Evolutionary conservation across 768 basidiomycete genomes (phyloP).

Genomic region (Hygrophoropsis aurantiaca): DNA sequence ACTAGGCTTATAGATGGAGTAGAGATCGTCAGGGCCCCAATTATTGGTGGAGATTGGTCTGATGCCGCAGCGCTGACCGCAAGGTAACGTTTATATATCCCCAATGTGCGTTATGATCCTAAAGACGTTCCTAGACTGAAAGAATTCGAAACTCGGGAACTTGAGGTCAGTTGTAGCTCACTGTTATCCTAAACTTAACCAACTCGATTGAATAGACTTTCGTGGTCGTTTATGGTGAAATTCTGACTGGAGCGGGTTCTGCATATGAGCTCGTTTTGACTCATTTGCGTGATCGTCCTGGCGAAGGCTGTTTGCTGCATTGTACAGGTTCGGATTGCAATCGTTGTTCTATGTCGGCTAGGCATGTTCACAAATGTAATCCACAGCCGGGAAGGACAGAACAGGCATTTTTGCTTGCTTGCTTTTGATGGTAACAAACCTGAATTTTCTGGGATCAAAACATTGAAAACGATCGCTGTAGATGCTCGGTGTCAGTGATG

Average conservation of each 20-base stretch:
- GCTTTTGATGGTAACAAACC: conserved; percentile 28
- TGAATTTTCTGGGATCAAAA: neutral
- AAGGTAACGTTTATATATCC: conserved; percentile 12
- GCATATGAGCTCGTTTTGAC: conserved; percentile 35
- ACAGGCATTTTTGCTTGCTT: conserved; percentile 40
- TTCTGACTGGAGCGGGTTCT: conserved; percentile 30
- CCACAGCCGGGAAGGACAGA: conserved; percentile 43
- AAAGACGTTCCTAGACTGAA: conserved; percentile 25
- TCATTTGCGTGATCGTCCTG: conserved; percentile 37
- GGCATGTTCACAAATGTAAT: neutral
- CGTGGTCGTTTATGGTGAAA: conserved; percentile 26
- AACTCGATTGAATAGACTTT: conserved; percentile 24
- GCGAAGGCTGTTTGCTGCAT: conserved; percentile 40
- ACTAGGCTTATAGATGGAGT: conserved; percentile 31
- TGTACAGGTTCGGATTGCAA: conserved; percentile 36
- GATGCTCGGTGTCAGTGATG: conserved; percentile 41
- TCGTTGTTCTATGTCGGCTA: neutral
- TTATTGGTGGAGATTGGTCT: conserved; percentile 25
- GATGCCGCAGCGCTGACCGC: conserved; percentile 25
- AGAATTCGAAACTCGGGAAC: conserved; percentile 23
- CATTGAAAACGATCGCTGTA: neutral
- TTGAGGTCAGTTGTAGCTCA: conserved; percentile 15
- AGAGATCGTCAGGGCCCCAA: conserved; percentile 28
- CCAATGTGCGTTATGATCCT: neutral
- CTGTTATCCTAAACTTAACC: neutral